Conservation (phyloP, 331 rosid genomes). For the Pyracantha coccinea region DNA sequence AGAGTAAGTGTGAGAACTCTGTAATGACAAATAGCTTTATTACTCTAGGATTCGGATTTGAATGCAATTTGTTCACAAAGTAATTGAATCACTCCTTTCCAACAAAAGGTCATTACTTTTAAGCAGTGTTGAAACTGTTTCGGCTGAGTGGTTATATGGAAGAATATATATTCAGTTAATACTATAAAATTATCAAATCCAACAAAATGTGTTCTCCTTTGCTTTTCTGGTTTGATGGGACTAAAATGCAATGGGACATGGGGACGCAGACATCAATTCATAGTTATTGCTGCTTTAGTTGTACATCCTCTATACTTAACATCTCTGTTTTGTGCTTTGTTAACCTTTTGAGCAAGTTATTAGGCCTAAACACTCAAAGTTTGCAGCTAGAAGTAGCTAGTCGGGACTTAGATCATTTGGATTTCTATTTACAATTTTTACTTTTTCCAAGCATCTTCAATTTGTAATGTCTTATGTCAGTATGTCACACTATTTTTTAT, state of each 20-base stretch:
- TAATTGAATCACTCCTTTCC: background rate
- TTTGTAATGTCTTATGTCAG: background rate
- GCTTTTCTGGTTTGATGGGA: background rate
- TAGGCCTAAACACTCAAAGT: background rate
- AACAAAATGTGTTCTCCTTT: background rate
- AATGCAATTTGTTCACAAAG: background rate
- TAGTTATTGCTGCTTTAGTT: background rate
- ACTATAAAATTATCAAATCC: background rate
- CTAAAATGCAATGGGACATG: background rate
- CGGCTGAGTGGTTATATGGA: background rate
- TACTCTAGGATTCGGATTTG: background rate
- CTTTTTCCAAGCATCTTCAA: background rate
- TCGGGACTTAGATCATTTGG: background rate
- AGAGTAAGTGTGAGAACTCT: slow-evolving; percentile 38
- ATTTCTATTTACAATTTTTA: background rate
- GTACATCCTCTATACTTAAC: background rate
- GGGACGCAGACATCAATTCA: background rate
- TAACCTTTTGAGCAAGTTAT: background rate
- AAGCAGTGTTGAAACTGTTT: background rate
- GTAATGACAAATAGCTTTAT: background rate
- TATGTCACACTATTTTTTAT: background rate
- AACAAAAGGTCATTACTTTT: background rate
- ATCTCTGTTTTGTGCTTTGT: background rate
- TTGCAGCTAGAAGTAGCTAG: background rate
- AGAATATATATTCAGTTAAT: background rate